Evolutionary conservation across 140 eudicot species (phyloP).

Genomic region (Anethum foeniculum): DNA sequence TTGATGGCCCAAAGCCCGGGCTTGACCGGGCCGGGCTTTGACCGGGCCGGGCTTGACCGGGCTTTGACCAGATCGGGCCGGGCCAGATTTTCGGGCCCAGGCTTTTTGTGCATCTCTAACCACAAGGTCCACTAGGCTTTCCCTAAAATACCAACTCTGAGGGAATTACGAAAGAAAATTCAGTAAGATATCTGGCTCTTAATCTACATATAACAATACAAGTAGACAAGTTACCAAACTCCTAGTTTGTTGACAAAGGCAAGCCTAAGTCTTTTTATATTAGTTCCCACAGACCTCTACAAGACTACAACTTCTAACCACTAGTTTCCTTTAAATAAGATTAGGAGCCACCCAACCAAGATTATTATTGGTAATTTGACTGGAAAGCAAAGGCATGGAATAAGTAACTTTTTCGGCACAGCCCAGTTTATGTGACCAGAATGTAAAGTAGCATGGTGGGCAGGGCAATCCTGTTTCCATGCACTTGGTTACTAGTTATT

Average conservation of each 20-base stretch:
- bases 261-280: neutral
- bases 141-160: neutral
- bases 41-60: too few relatives aligned
- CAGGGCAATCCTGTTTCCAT: neutral
- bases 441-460: neutral
- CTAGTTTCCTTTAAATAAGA: neutral
- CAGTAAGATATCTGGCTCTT: neutral
- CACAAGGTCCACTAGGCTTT: neutral
- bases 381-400: neutral
- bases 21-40: too few relatives aligned
- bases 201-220: neutral
- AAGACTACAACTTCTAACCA: neutral
- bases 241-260: neutral
- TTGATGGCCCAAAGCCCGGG: too few relatives aligned
- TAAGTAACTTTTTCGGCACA: neutral
- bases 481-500: slow-evolving; percentile 5
- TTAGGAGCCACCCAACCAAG: neutral
- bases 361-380: neutral
- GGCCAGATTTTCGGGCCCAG: too few relatives aligned
- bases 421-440: slow-evolving; percentile 1
- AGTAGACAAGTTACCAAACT: neutral
- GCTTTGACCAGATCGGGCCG: too few relatives aligned
- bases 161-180: neutral
- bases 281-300: neutral
- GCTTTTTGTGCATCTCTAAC: too few relatives aligned